These are phyloP conservation scores for Westerdykella sp. DNA, from an alignment of 2,329 filamentous ascomycete species.

Conservation along the genomic window DNA sequence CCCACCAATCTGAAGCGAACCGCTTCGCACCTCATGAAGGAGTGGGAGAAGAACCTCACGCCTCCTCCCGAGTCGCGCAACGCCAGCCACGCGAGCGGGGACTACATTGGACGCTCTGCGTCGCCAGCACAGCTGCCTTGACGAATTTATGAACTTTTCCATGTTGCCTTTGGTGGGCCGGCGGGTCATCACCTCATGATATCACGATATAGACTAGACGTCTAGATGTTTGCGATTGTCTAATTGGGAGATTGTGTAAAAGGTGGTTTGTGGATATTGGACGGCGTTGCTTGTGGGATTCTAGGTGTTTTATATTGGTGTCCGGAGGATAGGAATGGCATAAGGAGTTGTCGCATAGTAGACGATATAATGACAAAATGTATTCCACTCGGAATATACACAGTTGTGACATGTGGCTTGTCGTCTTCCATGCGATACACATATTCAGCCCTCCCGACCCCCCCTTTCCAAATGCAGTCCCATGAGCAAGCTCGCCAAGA, in stretches of 20 bases:
- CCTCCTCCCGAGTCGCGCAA: slow-evolving; percentile 38
- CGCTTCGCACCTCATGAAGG: slow-evolving; percentile 78
- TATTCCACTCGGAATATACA: background rate
- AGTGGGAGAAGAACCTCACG: slow-evolving; percentile 78
- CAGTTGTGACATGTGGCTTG: no score
- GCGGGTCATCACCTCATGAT: no score
- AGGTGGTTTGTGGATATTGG: background rate
- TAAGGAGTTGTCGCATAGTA: background rate
- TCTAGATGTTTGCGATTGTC: no score
- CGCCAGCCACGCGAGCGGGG: slow-evolving; percentile 27
- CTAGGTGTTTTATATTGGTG: background rate
- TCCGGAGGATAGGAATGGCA: background rate
- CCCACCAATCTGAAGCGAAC: slow-evolving; percentile 75
- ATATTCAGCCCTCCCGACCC: no score
- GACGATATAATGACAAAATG: background rate
- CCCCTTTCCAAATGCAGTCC: no score
- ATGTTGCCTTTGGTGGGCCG: no score
- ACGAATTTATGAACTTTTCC: background rate
- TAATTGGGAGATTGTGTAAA: background rate
- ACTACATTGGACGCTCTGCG: slow-evolving; percentile 31
- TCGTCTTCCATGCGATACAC: no score
- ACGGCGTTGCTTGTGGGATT: background rate
- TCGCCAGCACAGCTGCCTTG: slow-evolving; percentile 11
- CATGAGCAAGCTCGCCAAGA: slow-evolving; percentile 11
- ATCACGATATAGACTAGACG: no score